A percentile compares a stretch with the other conserved stretches of the same genome.
Conservation (phyloP, 345 rosid genomes). For the Durio zibethinus region DNA sequence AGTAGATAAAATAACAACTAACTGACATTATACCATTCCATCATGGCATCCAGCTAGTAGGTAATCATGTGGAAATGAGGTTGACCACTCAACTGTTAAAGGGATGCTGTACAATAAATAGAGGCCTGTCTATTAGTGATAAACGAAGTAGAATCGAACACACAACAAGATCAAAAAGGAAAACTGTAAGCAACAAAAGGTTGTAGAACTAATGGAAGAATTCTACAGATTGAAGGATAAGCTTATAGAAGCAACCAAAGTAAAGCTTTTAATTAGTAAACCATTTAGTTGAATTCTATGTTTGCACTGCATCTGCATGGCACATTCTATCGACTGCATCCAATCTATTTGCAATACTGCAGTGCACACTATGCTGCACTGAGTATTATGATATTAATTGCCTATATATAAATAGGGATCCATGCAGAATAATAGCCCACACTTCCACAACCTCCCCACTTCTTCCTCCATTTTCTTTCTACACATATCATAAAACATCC, state of each 20-base stretch:
- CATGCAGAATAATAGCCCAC: background rate
- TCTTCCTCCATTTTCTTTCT: background rate
- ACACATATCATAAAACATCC: background rate
- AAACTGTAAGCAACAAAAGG: background rate
- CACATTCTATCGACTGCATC: no score
- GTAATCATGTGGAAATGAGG: slow-evolving; percentile 54
- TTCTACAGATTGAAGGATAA: background rate
- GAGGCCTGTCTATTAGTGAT: slow-evolving; percentile 22
- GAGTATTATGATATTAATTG: background rate
- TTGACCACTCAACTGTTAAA: slow-evolving; percentile 86
- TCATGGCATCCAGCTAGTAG: slow-evolving; percentile 96
- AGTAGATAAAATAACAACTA: background rate
- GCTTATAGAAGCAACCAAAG: background rate
- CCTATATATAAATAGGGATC: background rate
- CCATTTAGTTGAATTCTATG: background rate
- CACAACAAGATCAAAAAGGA: background rate
- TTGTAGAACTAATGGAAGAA: background rate
- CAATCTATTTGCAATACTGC: no score
- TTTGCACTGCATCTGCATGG: no score
- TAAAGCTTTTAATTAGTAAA: background rate
- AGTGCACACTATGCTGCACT: background rate
- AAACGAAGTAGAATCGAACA: slow-evolving; percentile 9
- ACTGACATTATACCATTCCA: slow-evolving; percentile 55
- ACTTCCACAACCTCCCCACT: background rate
- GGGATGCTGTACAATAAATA: slow-evolving; percentile 57